A percentile compares a stretch with the other conserved stretches of the same genome.
phyloP scores from a whole-genome alignment of 306 rosid species.

The Lathyrus oleraceus region DNA sequence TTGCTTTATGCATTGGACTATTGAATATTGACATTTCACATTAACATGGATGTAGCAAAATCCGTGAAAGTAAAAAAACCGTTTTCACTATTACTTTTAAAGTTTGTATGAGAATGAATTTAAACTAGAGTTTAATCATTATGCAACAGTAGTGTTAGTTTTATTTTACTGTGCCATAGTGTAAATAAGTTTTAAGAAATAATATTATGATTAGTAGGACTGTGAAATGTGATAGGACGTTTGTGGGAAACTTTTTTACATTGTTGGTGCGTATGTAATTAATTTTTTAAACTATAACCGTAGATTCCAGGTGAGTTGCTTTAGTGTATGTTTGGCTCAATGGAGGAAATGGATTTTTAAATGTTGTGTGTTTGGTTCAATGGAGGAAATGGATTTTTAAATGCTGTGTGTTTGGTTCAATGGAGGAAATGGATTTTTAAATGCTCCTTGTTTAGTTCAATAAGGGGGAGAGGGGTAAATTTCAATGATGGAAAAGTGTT shows the following conservation, averaged over 20 bases:
- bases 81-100: slow-evolving; percentile 21
- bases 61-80: not conserved
- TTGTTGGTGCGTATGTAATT: not conserved
- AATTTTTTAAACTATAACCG: slow-evolving; percentile 12
- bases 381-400: not conserved
- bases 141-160: not conserved
- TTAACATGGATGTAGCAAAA: slow-evolving; percentile 9
- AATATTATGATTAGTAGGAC: not conserved
- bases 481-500: not conserved
- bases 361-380: not conserved
- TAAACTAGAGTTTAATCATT: slow-evolving; percentile 1
- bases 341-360: not conserved
- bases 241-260: not conserved
- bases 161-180: not conserved
- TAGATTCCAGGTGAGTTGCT: slow-evolving; percentile 2
- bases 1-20: slow-evolving; percentile 16
- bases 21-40: slow-evolving; percentile 7
- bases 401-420: not conserved
- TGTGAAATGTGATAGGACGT: not conserved
- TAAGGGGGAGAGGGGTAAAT: not conserved
- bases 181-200: not conserved
- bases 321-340: not conserved
- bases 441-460: not conserved
- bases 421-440: not conserved
- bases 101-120: not conserved